These are phyloP conservation scores for Tilletia horrida DNA, from an alignment of 1,284 basidiomycete species.

Conservation along the genomic window DNA sequence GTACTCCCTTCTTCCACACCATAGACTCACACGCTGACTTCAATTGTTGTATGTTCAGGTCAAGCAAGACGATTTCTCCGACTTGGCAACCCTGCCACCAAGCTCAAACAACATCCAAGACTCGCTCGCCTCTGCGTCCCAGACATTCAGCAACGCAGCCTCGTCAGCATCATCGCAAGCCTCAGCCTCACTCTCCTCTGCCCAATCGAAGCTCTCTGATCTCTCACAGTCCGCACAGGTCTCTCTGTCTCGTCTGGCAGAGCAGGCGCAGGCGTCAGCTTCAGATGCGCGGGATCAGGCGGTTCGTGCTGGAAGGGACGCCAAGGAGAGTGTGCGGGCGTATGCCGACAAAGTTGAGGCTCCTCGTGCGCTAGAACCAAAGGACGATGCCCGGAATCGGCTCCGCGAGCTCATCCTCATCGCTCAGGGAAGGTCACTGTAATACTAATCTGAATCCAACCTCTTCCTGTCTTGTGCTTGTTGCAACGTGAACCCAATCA, in stretches of 20 bases:
- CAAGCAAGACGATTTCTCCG: constrained; percentile 49
- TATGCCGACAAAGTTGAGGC: no score
- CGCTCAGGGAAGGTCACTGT: neutral
- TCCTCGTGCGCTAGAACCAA: neutral
- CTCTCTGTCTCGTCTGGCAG: constrained; percentile 1
- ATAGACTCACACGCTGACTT: neutral
- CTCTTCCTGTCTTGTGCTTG: no score
- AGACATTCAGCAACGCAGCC: constrained; percentile 6
- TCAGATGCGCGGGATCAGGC: neutral
- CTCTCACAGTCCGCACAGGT: neutral
- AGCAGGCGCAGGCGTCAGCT: neutral
- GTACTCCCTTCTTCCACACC: neutral
- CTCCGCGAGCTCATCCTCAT: neutral
- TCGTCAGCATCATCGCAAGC: neutral
- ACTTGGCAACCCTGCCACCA: constrained; percentile 32
- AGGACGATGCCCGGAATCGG: constrained; percentile 12
- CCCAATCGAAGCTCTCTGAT: neutral
- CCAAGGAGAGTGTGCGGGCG: neutral
- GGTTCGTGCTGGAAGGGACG: neutral
- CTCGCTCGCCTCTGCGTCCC: neutral
- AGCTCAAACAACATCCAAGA: neutral
- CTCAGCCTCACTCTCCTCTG: neutral
- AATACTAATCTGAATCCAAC: neutral
- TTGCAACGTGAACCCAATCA: no score
- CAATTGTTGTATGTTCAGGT: constrained; percentile 24